These are phyloP conservation scores for Phytophthora chlamydospora DNA, from an alignment of 352 stramenopile species.

Conservation along the genomic window DNA sequence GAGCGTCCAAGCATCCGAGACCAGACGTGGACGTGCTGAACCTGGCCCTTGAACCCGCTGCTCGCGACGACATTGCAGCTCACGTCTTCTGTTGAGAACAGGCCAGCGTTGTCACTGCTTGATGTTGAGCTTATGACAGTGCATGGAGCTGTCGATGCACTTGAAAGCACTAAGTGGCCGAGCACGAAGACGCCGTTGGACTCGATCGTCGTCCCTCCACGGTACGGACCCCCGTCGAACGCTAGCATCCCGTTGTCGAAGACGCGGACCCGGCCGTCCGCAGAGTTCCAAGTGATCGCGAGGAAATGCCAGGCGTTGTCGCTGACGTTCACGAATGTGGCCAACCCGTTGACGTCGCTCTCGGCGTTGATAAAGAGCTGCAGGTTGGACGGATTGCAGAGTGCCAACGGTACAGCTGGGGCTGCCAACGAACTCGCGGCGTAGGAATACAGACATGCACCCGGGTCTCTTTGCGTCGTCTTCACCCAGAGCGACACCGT, in stretches of 20 bases:
- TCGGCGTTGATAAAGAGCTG: slow-evolving; percentile 55
- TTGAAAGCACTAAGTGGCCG: slow-evolving; percentile 48
- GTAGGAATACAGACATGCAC: slow-evolving; percentile 62
- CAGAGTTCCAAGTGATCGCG: slow-evolving; percentile 55
- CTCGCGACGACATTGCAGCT: slow-evolving; percentile 32
- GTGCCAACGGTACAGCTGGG: slow-evolving; percentile 40
- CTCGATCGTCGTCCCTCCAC: slow-evolving; percentile 33
- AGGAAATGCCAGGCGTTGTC: slow-evolving; percentile 79
- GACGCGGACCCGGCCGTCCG: slow-evolving; percentile 57
- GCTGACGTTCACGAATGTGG: slow-evolving; percentile 69
- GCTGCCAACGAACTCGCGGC: slow-evolving; percentile 11
- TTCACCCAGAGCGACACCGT: slow-evolving; percentile 72
- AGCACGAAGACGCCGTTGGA: slow-evolving; percentile 49
- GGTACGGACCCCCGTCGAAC: slow-evolving; percentile 73
- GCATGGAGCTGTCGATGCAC: slow-evolving; percentile 10
- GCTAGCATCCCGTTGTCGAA: slow-evolving; percentile 76
- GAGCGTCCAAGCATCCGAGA: slow-evolving; percentile 45
- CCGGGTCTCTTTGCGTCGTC: slow-evolving; percentile 35
- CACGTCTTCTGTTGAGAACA: slow-evolving; percentile 10
- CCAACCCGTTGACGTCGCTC: slow-evolving; percentile 30
- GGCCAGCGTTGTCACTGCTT: not conserved
- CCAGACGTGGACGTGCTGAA: slow-evolving; percentile 77
- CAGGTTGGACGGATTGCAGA: slow-evolving; percentile 70
- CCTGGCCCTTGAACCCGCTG: slow-evolving; percentile 42
- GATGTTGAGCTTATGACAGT: slow-evolving; percentile 3